Conservation (phyloP, 108 stramenopile species). For the Chaetoceros muelleri region DNA sequence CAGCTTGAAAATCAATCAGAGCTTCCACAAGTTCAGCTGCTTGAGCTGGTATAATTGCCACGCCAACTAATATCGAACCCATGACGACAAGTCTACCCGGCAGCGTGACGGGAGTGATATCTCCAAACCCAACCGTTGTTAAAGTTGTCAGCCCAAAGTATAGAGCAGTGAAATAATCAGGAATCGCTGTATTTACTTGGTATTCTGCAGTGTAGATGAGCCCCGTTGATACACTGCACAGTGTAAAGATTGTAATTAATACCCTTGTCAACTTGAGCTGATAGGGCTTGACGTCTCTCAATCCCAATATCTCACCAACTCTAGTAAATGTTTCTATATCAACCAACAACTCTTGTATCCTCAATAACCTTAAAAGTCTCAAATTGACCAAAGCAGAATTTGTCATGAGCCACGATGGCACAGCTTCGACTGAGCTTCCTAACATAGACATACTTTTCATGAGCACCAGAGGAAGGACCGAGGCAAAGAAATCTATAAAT, state of each 20-base stretch:
- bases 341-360: constrained; percentile 55
- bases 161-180: constrained; percentile 66
- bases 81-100: constrained; percentile 56
- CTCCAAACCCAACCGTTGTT: constrained; percentile 69
- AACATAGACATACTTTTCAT: constrained; percentile 13
- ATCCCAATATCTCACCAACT: constrained; percentile 46
- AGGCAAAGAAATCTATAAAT: constrained; percentile 36
- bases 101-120: constrained; percentile 66
- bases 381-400: constrained; percentile 49
- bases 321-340: constrained; percentile 49
- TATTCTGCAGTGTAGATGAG: constrained; percentile 74
- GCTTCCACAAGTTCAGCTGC: constrained; percentile 39
- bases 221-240: constrained; percentile 61
- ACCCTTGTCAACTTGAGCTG: constrained; percentile 74
- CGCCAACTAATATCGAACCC: constrained; percentile 55
- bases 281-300: constrained; percentile 32
- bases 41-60: constrained; percentile 70
- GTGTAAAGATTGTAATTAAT: constrained; percentile 49
- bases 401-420: constrained; percentile 27
- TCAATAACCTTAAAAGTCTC: constrained; percentile 49
- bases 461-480: constrained; percentile 20
- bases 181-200: constrained; percentile 51
- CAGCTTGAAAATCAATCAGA: constrained; percentile 18
- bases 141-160: constrained; percentile 78
- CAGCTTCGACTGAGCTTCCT: constrained; percentile 14